phyloP scores from a whole-genome alignment of 306 rosid genomes.

The Glycine latifolia region DNA sequence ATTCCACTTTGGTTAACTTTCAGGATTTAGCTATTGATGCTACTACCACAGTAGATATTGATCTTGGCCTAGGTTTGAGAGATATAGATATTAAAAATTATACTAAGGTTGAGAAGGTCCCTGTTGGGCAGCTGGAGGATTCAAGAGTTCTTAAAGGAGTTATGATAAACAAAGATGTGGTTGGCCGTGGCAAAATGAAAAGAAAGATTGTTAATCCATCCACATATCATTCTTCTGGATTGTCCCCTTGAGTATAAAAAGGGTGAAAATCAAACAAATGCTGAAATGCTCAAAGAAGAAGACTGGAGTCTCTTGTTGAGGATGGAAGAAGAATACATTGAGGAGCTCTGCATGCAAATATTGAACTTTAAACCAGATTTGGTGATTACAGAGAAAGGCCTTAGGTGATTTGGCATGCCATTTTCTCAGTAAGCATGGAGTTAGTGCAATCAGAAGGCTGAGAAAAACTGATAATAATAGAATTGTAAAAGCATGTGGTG shows the following conservation, averaged over 20 bases:
- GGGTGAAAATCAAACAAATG: slow-evolving; percentile 93
- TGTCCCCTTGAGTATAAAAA: slow-evolving; percentile 86
- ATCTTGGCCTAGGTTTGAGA: slow-evolving; percentile 1
- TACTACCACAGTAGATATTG: not conserved
- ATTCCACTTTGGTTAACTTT: not conserved
- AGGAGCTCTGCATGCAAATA: slow-evolving; percentile 79
- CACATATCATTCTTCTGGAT: slow-evolving; percentile 81
- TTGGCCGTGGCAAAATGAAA: slow-evolving; percentile 90
- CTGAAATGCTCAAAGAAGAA: slow-evolving; percentile 71
- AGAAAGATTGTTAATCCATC: slow-evolving; percentile 87
- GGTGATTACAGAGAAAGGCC: slow-evolving; percentile 90
- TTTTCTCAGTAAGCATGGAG: slow-evolving; percentile 80
- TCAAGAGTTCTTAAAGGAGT: slow-evolving; percentile 85
- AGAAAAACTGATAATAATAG: slow-evolving; percentile 85
- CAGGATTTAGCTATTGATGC: not conserved
- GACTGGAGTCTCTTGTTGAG: slow-evolving; percentile 82
- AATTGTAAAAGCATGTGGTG: slow-evolving; percentile 92
- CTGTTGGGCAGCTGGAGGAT: slow-evolving; percentile 93
- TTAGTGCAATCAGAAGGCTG: slow-evolving; percentile 87
- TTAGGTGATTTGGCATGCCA: slow-evolving; percentile 93
- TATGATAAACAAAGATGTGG: slow-evolving; percentile 87
- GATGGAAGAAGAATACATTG: slow-evolving; percentile 88
- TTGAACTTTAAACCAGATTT: slow-evolving; percentile 84
- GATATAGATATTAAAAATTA: slow-evolving; percentile 84
- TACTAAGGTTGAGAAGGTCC: slow-evolving; percentile 87